Percentiles rank a stretch among this genome's conserved stretches.
phyloP scores from a whole-genome alignment of 768 basidiomycete genomes.

The Asterophora lycoperdoides region DNA sequence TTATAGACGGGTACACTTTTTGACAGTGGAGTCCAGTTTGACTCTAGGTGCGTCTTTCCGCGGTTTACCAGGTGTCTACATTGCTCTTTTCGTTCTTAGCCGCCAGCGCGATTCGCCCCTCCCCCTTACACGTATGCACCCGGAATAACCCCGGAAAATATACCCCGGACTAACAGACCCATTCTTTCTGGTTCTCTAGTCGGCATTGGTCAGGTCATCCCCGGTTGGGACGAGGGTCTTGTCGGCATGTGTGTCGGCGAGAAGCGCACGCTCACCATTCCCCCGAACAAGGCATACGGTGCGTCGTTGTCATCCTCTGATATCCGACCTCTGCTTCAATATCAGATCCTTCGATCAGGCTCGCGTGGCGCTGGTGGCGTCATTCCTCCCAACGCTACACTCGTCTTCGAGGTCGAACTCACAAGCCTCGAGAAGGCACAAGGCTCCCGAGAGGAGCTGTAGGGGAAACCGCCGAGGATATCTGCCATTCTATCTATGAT shows the following conservation, averaged over 20 bases:
- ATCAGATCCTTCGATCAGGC: slow-evolving; percentile 44
- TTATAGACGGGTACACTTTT: slow-evolving; percentile 76
- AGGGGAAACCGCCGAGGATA: not conserved
- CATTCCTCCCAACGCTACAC: slow-evolving; percentile 66
- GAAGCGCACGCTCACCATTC: slow-evolving; percentile 87
- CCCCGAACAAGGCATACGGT: slow-evolving; percentile 80
- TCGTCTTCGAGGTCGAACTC: slow-evolving; percentile 87
- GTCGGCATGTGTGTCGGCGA: slow-evolving; percentile 83
- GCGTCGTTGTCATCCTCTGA: slow-evolving; percentile 31
- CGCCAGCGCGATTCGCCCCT: slow-evolving; percentile 72
- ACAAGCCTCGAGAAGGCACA: slow-evolving; percentile 44
- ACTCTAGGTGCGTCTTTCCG: slow-evolving; percentile 61
- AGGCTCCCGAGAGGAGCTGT: not conserved
- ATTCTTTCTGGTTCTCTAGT: slow-evolving; percentile 37
- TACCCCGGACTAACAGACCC: not conserved
- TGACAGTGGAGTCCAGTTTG: slow-evolving; percentile 76
- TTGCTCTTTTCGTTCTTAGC: slow-evolving; percentile 31
- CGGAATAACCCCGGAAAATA: not conserved
- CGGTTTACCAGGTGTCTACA: not conserved
- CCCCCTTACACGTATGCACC: slow-evolving; percentile 64
- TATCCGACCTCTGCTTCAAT: not conserved
- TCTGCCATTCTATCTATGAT: not conserved
- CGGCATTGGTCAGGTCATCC: slow-evolving; percentile 76
- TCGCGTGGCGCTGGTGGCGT: slow-evolving; percentile 66
- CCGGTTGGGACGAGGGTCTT: slow-evolving; percentile 83